Evolutionary conservation across 2,329 filamentous ascomycete genomes (phyloP), one percentile per base, ranked within the genome.

Genomic region (Aspergillus thermomutatus): DNA sequence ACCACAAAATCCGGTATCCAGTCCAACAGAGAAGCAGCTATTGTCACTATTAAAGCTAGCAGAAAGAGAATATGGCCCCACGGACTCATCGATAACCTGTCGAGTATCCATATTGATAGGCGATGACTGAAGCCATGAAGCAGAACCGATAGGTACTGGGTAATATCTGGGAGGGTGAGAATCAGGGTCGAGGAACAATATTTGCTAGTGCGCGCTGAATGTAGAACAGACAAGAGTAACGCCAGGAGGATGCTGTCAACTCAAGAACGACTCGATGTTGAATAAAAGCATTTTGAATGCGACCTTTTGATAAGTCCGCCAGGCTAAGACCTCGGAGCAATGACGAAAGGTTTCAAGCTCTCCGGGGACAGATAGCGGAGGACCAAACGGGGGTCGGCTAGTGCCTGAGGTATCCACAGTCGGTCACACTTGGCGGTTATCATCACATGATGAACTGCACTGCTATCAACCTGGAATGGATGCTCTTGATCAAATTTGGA

Each of bases 1-100:
- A 92, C 91, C 86, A 74, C 88, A 90, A 72, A 95, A 92, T 27
- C 93, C 93, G 10, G 87, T 87, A 69, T 96, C 90, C 8, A 96
- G 80, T 8, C 91, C 94, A 28, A 95, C 89, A 26, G 91, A 85
- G 74, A 97, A 97, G 69, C 89, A 92, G 65, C 86, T 92, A 63
- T 85, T 85, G 72, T 94, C 90, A 67, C 86, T 83, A 70, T 97
- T 97, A 79, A 96, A 96, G 8, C 89, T 86, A 48, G 88, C 86
- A 14, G 91, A 95, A 40, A 97, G 83, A 10, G 92, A 92, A 59
- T 87, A 83, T 4, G 89, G 88, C 53, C 87, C 85, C 46, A 82
- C 83, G 19, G 90, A 86, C 51, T 86, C 85, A 78, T 96, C 91
- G 69, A 97, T 91, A 55, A 90, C 85, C 52, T 89, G 89, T 57